phyloP scores from a whole-genome alignment of 441 rosid species.

The Macaranga tanarius region DNA sequence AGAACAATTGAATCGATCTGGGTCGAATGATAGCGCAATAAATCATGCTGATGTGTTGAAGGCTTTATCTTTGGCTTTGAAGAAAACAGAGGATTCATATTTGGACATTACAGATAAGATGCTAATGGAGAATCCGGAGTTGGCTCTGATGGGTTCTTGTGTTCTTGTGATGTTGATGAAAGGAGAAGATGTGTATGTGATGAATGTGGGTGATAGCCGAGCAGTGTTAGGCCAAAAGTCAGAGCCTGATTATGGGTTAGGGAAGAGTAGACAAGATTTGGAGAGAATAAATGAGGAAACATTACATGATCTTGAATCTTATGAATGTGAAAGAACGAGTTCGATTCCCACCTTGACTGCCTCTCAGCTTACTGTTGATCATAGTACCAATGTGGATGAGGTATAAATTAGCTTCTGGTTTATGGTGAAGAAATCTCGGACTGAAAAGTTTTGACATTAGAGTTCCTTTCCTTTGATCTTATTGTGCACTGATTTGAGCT shows the following conservation, averaged over 20 bases:
- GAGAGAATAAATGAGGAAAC: conserved; percentile 71
- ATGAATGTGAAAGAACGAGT: conserved; percentile 32
- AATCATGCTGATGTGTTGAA: conserved; percentile 62
- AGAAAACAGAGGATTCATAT: conserved; percentile 73
- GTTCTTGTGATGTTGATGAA: conserved; percentile 89
- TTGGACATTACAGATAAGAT: conserved; percentile 72
- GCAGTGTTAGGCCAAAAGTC: conserved; percentile 77
- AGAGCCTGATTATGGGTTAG: conserved; percentile 49
- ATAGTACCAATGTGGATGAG: conserved; percentile 72
- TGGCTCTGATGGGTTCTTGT: conserved; percentile 95
- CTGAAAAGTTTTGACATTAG: not conserved
- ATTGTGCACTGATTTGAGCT: not conserved
- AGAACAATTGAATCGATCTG: conserved; percentile 12
- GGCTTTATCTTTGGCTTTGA: conserved; percentile 69
- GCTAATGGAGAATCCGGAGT: conserved; percentile 78
- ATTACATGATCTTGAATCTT: conserved; percentile 46
- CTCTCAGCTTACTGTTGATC: conserved; percentile 79
- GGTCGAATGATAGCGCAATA: conserved; percentile 33
- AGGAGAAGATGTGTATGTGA: conserved; percentile 82
- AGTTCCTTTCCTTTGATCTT: not conserved
- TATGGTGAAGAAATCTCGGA: not conserved
- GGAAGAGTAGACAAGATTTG: conserved; percentile 62
- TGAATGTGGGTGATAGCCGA: conserved; percentile 95
- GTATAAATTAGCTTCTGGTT: conserved; percentile 29
- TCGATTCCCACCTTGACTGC: conserved; percentile 43